These are phyloP conservation scores for Cordyceps fumosorosea DNA, from an alignment of 2,329 filamentous ascomycete genomes.

Conservation along the genomic window DNA sequence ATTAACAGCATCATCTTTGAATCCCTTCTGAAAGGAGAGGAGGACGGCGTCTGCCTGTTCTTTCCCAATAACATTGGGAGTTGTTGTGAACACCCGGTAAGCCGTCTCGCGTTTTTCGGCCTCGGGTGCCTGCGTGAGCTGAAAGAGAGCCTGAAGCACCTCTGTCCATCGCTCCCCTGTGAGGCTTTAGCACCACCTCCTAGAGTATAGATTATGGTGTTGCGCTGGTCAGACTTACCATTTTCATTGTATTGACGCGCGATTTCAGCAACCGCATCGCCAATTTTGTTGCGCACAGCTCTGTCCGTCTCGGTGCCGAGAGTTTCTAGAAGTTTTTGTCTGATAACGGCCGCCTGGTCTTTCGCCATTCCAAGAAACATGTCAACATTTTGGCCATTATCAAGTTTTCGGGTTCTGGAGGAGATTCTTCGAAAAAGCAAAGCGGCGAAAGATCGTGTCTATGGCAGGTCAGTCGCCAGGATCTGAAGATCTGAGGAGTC, in stretches of 20 bases:
- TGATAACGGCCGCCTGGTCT: constrained; percentile 70
- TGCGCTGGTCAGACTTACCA: constrained; percentile 48
- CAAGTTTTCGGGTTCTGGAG: constrained; percentile 76
- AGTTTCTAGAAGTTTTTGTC: constrained; percentile 74
- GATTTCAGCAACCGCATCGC: constrained; percentile 93
- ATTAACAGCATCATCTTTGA: constrained; percentile 77
- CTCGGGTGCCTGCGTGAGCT: constrained; percentile 80
- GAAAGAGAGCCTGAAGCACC: constrained; percentile 77
- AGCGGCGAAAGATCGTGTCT: constrained; percentile 87
- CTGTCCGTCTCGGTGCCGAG: constrained; percentile 67
- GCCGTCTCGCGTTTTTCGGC: constrained; percentile 82
- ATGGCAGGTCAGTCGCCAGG: constrained; percentile 17
- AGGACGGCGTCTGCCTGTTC: constrained; percentile 90
- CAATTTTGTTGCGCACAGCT: constrained; percentile 85
- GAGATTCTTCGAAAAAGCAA: constrained; percentile 93
- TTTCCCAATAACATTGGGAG: constrained; percentile 90
- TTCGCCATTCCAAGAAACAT: constrained; percentile 74
- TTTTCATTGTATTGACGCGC: constrained; percentile 92
- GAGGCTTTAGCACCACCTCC: background rate
- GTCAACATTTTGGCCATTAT: constrained; percentile 66
- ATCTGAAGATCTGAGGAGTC: constrained; percentile 9
- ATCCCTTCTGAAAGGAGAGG: constrained; percentile 81
- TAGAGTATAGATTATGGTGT: background rate
- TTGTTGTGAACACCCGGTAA: constrained; percentile 92
- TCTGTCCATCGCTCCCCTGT: constrained; percentile 83